A percentile compares a stretch with the other conserved stretches of the same genome.
These are phyloP conservation scores for Mycena pura DNA, from an alignment of 768 basidiomycete genomes.

Conservation along the genomic window DNA sequence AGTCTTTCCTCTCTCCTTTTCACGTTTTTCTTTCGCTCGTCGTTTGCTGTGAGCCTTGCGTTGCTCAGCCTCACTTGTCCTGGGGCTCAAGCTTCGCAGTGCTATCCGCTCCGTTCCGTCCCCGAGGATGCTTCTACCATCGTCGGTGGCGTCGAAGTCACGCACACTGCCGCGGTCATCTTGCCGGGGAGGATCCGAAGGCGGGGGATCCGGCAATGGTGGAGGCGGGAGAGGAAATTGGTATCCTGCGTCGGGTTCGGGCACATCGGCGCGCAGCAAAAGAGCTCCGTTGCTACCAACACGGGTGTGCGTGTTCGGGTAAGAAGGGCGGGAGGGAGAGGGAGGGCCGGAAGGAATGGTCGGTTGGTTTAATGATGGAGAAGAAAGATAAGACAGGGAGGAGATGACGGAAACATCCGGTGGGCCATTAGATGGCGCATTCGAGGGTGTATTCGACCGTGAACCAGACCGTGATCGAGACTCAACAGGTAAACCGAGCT, in stretches of 20 bases:
- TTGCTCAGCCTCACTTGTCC: constrained; percentile 43
- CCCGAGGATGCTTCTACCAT: constrained; percentile 36
- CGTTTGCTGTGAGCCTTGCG: constrained; percentile 8
- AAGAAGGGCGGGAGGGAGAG: constrained; percentile 2
- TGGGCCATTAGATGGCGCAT: constrained; percentile 2
- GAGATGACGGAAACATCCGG: constrained; percentile 27
- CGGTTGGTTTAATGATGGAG: constrained; percentile 23
- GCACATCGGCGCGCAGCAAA: constrained; percentile 5
- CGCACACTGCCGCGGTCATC: constrained; percentile 35
- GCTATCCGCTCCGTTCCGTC: constrained; percentile 45
- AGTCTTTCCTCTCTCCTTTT: neutral
- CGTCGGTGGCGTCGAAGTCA: constrained; percentile 35
- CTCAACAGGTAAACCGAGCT: constrained; percentile 42
- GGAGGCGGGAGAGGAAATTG: neutral
- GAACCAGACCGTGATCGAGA: constrained; percentile 31
- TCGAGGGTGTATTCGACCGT: constrained; percentile 6
- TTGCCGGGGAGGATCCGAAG: constrained; percentile 14
- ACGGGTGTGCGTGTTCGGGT: constrained; percentile 26
- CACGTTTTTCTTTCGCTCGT: constrained; percentile 19
- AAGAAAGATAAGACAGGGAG: constrained; percentile 32
- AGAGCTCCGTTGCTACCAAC: constrained; percentile 20
- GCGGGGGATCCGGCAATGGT: neutral
- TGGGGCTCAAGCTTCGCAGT: constrained; percentile 52
- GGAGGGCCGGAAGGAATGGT: constrained; percentile 23
- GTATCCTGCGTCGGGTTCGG: constrained; percentile 8